A percentile compares a stretch with the other conserved stretches of the same genome.
Evolutionary conservation across 306 rosid species (phyloP).

Genomic region (Lagenaria siceraria): DNA sequence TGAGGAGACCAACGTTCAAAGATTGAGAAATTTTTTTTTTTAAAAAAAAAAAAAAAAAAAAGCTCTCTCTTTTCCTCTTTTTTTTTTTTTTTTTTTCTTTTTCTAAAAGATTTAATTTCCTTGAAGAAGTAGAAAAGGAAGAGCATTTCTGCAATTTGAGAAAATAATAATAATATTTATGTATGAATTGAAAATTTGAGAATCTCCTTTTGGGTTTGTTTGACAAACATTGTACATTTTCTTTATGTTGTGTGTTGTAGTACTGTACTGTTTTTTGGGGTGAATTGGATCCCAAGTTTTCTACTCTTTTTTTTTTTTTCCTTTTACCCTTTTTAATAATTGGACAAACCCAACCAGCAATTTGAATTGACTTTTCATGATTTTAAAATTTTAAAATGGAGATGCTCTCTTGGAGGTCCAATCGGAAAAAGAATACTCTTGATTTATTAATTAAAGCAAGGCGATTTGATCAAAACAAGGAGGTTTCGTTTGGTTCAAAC

Average conservation of each 20-base stretch:
- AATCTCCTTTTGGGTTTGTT: neutral
- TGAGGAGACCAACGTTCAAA: neutral
- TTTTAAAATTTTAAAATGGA: neutral
- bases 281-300: neutral
- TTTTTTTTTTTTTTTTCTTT: too few species aligned
- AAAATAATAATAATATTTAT: neutral
- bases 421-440: neutral
- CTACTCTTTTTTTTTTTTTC: too few species aligned
- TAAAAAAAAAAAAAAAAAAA: too few species aligned
- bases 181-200: neutral
- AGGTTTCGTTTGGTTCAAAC: neutral
- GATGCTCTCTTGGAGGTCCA: neutral
- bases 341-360: neutral
- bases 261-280: neutral
- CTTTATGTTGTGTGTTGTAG: neutral
- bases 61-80: neutral
- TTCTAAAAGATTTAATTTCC: neutral
- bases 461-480: neutral
- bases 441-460: neutral
- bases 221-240: neutral
- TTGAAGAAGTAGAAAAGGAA: neutral
- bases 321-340: neutral
- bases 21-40: neutral
- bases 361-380: neutral
- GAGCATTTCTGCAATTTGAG: neutral